Evolutionary conservation across 179 eudicot genomes (phyloP), one percentile per base, ranked within the genome.

Genomic region (Patellifolia procumbens): DNA sequence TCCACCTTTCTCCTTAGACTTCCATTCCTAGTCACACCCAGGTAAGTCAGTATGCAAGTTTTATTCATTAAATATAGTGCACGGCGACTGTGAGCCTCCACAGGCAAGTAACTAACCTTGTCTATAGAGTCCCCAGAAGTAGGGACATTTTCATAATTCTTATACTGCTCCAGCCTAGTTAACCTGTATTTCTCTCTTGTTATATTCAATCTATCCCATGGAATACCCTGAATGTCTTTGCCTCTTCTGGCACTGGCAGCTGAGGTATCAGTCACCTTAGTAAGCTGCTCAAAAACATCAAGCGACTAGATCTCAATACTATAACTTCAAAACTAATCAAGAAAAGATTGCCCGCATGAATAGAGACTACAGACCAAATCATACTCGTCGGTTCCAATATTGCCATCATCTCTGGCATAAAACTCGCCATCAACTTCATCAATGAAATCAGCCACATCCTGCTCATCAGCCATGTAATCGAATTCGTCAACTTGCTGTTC

Each of bases 221-320:
- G 95, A 75, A 93, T 93, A 49, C 98, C 97, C 81, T 93, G 98
- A 71, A 93, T 89, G 81, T 93, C 98, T 86, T 90, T 88, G 22
- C 98, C 98, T 79, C 81, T 86, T 76, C 98, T 87, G 37, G 95
- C 97, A 84, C 85, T 88, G 74, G 88, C 83, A 58, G 97, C 87
- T 45, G 98, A 87, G 58, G 98, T 93, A 86, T 93, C 97, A 4
- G 93, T 90, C 81, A 83, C 93, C 86, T 87, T 87, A 5, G 86
- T 85, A 74, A 88, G 83, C 95, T 90, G 85, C 77, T 86, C 62
- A 66, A 65, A 35, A 51, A 62, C 45, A 69, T 9, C 32, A 48
- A 58, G 26, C 56, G 16, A 5, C 3, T 63, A 19, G 58, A 17
- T 15, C 28, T 70, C 45, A 6, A 5, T 34, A 20, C 5, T 4